phyloP scores from a whole-genome alignment of 257 asterid genomes.

The Rubia yunnanensis region DNA sequence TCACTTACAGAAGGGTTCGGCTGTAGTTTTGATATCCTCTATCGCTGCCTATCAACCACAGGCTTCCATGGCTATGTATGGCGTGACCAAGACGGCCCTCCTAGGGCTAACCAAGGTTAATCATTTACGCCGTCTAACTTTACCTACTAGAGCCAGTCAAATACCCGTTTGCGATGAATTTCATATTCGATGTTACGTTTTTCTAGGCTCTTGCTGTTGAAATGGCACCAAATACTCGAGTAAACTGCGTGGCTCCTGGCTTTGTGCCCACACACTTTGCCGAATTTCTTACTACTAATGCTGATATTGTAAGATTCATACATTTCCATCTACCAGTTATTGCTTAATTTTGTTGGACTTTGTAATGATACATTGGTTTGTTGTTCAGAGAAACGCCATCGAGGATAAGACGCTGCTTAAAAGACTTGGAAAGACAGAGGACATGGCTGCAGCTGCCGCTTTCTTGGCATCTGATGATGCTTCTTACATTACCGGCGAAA shows the following conservation, averaged over 20 bases:
- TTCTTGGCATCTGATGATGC: slow-evolving; percentile 91
- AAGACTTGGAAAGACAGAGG: slow-evolving; percentile 71
- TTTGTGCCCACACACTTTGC: slow-evolving; percentile 88
- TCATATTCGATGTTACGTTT: background rate
- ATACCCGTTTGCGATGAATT: background rate
- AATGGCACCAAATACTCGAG: slow-evolving; percentile 89
- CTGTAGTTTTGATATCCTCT: slow-evolving; percentile 61
- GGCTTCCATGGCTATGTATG: slow-evolving; percentile 67
- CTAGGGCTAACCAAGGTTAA: slow-evolving; percentile 88
- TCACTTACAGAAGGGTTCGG: slow-evolving; percentile 67
- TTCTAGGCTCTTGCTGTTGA: slow-evolving; percentile 79
- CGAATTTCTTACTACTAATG: slow-evolving; percentile 33
- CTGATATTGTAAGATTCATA: slow-evolving; percentile 36
- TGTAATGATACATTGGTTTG: background rate
- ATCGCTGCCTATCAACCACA: slow-evolving; percentile 52
- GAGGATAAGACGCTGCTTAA: slow-evolving; percentile 59
- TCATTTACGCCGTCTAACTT: background rate
- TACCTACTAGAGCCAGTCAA: background rate
- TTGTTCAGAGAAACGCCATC: slow-evolving; percentile 39
- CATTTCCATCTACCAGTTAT: no score
- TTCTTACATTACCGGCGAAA: slow-evolving; percentile 74
- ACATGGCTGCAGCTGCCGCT: slow-evolving; percentile 87
- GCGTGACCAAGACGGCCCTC: slow-evolving; percentile 88
- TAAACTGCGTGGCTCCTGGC: slow-evolving; percentile 92
- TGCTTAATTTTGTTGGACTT: background rate